A percentile compares a stretch with the other conserved stretches of the same genome.
phyloP scores from a whole-genome alignment of 2,329 filamentous ascomycete species.

The Claviceps africana region DNA sequence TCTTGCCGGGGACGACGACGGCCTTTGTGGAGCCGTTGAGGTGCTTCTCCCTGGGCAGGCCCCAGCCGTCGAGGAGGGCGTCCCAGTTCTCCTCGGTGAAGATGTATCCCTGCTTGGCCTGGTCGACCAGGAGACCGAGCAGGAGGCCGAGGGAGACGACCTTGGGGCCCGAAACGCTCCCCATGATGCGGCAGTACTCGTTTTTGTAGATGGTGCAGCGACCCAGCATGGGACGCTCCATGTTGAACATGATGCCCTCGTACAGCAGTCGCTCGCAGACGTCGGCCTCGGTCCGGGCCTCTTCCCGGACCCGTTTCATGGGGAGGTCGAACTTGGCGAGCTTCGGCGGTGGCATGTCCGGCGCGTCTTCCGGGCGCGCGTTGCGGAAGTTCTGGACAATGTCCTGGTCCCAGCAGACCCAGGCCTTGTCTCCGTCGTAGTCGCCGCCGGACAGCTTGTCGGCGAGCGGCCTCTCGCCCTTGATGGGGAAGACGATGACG shows the following conservation, averaged over 20 bases:
- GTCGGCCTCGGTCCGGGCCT: not conserved
- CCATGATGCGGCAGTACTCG: constrained; percentile 43
- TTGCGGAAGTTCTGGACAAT: constrained; percentile 57
- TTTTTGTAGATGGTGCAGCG: constrained; percentile 52
- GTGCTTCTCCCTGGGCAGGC: constrained; percentile 6
- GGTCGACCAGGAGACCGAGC: constrained; percentile 41
- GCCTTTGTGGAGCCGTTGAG: constrained; percentile 3
- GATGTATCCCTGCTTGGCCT: constrained; percentile 38
- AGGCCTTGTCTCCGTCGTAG: constrained; percentile 68
- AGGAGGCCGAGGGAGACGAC: constrained; percentile 38
- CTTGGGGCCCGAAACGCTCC: constrained; percentile 29
- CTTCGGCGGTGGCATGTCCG: constrained; percentile 29
- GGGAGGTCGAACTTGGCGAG: constrained; percentile 5
- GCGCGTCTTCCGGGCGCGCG: constrained; percentile 19
- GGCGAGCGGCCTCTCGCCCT: constrained; percentile 49
- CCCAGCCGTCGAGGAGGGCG: constrained; percentile 16
- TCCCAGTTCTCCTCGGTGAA: constrained; percentile 32
- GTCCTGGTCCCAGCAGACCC: constrained; percentile 58
- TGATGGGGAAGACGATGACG: constrained; percentile 61
- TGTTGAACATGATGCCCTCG: constrained; percentile 43
- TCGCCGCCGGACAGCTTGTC: constrained; percentile 64
- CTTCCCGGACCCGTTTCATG: not conserved
- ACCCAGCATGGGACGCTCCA: constrained; percentile 44
- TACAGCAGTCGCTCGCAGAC: constrained; percentile 32
- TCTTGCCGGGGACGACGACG: not conserved